Evolutionary conservation across 768 basidiomycete genomes (phyloP).

Genomic region (Amanita pseudoporphyria): DNA sequence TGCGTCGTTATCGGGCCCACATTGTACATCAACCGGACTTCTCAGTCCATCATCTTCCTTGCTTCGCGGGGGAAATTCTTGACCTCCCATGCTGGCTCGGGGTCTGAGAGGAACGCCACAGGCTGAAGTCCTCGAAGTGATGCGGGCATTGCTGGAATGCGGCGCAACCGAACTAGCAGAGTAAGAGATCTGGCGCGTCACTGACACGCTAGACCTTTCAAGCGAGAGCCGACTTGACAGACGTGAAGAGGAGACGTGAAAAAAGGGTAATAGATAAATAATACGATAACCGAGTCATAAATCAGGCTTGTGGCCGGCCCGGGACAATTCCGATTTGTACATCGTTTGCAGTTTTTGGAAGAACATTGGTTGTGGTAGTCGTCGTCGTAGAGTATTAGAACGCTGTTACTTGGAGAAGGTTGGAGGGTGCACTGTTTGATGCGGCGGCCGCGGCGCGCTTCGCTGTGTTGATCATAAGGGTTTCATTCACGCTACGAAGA

Average conservation of each 20-base stretch:
- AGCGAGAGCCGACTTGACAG: constrained; percentile 20
- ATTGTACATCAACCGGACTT: constrained; percentile 41
- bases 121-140: constrained; percentile 23
- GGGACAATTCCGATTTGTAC: constrained; percentile 39
- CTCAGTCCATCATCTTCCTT: constrained; percentile 44
- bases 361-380: neutral
- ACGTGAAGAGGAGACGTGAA: constrained; percentile 26
- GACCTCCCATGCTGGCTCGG: constrained; percentile 14
- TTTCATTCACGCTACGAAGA: constrained; percentile 81
- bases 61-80: constrained; percentile 19
- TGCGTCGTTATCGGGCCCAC: constrained; percentile 57
- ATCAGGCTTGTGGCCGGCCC: constrained; percentile 44
- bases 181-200: constrained; percentile 20
- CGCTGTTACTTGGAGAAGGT: constrained; percentile 14
- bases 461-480: constrained; percentile 78
- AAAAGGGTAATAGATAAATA: constrained; percentile 36
- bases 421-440: constrained; percentile 20
- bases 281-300: constrained; percentile 44
- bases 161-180: constrained; percentile 17
- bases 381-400: constrained; percentile 3
- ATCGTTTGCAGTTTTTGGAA: constrained; percentile 20
- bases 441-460: constrained; percentile 47
- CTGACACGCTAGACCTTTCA: constrained; percentile 27
- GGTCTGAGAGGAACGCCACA: constrained; percentile 26
- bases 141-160: constrained; percentile 49